phyloP scores from a whole-genome alignment of 352 stramenopile genomes.

The Phytophthora citricola region DNA sequence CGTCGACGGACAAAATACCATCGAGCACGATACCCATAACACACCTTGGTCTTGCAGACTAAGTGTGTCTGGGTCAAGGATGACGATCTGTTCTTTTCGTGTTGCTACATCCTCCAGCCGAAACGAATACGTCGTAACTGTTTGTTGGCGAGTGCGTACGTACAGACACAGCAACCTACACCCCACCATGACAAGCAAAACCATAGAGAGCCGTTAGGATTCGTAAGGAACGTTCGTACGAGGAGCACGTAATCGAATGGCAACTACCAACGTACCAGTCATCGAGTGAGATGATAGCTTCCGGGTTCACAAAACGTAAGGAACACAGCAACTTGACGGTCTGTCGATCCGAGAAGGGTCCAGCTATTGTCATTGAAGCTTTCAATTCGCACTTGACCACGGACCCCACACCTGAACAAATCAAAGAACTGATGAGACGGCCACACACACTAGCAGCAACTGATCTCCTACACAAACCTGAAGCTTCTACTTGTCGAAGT shows the following conservation, averaged over 20 bases:
- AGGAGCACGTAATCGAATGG: background rate
- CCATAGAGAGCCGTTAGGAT: constrained; percentile 6
- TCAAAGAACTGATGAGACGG: constrained; percentile 3
- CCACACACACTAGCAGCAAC: background rate
- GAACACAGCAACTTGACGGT: constrained; percentile 33
- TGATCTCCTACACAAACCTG: constrained; percentile 25
- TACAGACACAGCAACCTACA: constrained; percentile 43
- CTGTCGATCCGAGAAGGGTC: constrained; percentile 28
- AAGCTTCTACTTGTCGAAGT: constrained; percentile 26
- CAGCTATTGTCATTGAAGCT: constrained; percentile 23
- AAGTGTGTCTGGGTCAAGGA: constrained; percentile 41
- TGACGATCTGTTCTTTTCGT: constrained; percentile 28
- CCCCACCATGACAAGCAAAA: background rate
- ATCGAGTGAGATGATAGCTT: constrained; percentile 28
- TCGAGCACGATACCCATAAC: constrained; percentile 45
- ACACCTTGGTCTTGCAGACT: constrained; percentile 30
- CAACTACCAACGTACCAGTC: constrained; percentile 29
- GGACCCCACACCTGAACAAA: constrained; percentile 35
- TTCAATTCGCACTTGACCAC: constrained; percentile 30
- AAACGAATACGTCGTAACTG: constrained; percentile 45
- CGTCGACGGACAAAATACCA: constrained; percentile 45
- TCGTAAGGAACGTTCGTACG: constrained; percentile 1
- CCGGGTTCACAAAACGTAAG: constrained; percentile 26
- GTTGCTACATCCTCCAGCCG: constrained; percentile 29
- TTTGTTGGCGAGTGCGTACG: constrained; percentile 38